Evolutionary conservation across 2,329 filamentous ascomycete genomes (phyloP).

Genomic region (Torrubiella hemipterigena): DNA sequence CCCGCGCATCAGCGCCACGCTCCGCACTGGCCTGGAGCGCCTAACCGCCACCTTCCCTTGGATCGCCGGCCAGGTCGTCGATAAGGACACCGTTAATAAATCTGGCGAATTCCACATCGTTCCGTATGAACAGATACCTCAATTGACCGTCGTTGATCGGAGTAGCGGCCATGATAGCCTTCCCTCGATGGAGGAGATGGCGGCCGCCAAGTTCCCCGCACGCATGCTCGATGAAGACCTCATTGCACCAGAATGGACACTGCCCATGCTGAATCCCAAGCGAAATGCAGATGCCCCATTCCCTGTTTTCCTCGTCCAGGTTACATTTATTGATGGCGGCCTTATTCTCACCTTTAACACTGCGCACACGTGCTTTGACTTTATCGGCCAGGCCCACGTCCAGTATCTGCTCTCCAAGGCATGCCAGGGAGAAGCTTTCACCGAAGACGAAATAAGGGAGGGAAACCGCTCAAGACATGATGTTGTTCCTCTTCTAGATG

Average conservation of each 20-base stretch:
- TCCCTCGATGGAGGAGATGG: constrained; percentile 25
- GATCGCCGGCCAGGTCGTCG: constrained; percentile 31
- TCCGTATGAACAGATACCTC: constrained; percentile 16
- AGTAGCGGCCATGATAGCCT: constrained; percentile 20
- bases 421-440: constrained; percentile 31
- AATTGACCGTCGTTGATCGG: constrained; percentile 30
- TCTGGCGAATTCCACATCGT: constrained; percentile 26
- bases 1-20: constrained; percentile 13
- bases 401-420: constrained; percentile 36
- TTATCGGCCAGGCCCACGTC: constrained; percentile 32
- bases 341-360: constrained; percentile 35
- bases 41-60: constrained; percentile 30
- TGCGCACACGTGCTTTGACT: constrained; percentile 39
- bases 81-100: constrained; percentile 15
- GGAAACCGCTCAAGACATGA: constrained; percentile 28
- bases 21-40: constrained; percentile 23
- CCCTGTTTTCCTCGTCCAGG: constrained; percentile 34
- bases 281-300: constrained; percentile 9
- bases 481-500: constrained; percentile 26
- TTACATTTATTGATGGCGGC: constrained; percentile 34
- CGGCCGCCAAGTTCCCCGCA: constrained; percentile 28
- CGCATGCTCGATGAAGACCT: constrained; percentile 32
- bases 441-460: constrained; percentile 24
- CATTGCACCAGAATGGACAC: constrained; percentile 26
- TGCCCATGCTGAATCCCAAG: constrained; percentile 16